Base-by-base conservation (phyloP, 140 eudicot species). In the Oenanthe javanica region DNA sequence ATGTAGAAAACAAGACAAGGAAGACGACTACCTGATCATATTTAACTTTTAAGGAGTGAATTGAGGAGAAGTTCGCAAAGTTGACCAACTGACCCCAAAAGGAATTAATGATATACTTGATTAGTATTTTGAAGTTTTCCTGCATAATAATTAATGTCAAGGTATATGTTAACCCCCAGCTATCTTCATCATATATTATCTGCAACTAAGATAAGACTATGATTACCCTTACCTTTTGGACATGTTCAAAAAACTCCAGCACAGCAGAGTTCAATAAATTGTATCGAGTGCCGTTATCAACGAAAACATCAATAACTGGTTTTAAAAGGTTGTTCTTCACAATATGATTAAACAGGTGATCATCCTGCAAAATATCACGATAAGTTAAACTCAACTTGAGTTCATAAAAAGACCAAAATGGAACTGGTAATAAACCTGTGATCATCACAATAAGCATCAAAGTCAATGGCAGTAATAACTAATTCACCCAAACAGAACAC, bases 191-290 rank as follows among this genome's bases (percentile, higher is more conserved):
- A 21, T 5, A 21, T 66, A 49, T n/a, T 18, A 19, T 46, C 72
- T 48, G 13, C 18, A 61, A 25, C 54, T 4, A 4, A 40, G 55
- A 31, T 48, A 38, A 23, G 55, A 43, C 74, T 18, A 84, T 27
- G 63, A 77, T 77, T 83, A 95, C 99, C 99, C 90, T 19, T 8
- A 31, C 73, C 42, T 5, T 96, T 38, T 96, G 90, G 59, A 93
- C 89, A 78, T 83, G 89, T 84, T 96, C 98, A 69, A 96, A 89
- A 36, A 96, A 96, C 70, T 93, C 99, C 42, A 96, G 87, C 84
- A 96, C 90, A 10, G 91, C 96, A 84, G 99, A 96, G 83, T 96
- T 93, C 48, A 96, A 88, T 81, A 96, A 87, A 82, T 96, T 96
- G 75, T 96, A 96, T 12, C 99, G 98, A 84, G 81, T 83, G n/a